These are phyloP conservation scores for Eucalyptus pumila DNA, from an alignment of 345 rosid genomes.

Conservation along the genomic window DNA sequence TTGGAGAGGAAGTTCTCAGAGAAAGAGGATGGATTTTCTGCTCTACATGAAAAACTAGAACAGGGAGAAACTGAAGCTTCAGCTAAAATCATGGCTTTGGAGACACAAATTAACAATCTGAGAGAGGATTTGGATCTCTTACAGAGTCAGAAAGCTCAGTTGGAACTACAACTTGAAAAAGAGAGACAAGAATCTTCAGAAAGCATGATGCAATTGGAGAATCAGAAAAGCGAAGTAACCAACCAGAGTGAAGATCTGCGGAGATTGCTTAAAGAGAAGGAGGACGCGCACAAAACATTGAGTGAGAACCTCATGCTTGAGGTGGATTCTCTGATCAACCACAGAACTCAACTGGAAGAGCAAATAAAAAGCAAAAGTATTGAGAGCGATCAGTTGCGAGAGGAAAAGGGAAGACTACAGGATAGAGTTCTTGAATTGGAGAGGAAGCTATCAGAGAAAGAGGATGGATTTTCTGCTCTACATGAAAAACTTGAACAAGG, in stretches of 20 bases:
- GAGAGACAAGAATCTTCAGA: constrained; percentile 36
- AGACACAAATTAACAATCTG: constrained; percentile 22
- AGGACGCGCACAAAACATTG: constrained; percentile 20
- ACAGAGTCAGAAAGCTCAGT: constrained; percentile 19
- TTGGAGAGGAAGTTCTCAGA: constrained; percentile 22
- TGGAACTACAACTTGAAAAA: constrained; percentile 33
- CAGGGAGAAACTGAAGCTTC: constrained; percentile 16
- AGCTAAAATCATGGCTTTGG: constrained; percentile 22
- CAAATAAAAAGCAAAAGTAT: constrained; percentile 12
- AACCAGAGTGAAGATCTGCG: constrained; percentile 35
- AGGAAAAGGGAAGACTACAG: constrained; percentile 11
- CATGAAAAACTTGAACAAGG: neutral
- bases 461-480: constrained; percentile 13
- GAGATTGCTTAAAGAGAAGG: constrained; percentile 27
- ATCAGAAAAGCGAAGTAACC: constrained; percentile 15
- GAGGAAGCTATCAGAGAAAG: constrained; percentile 17
- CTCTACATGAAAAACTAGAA: neutral
- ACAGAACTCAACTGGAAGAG: constrained; percentile 36
- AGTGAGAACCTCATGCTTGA: constrained; percentile 23
- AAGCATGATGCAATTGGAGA: constrained; percentile 23
- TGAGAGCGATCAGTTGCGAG: constrained; percentile 20
- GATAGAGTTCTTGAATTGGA: constrained; percentile 23
- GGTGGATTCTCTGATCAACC: constrained; percentile 22
- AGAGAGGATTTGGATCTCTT: constrained; percentile 39
- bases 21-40: constrained; percentile 25